Conservation (phyloP, 2,329 filamentous ascomycete species). For the Plectosphaerella plurivora region DNA sequence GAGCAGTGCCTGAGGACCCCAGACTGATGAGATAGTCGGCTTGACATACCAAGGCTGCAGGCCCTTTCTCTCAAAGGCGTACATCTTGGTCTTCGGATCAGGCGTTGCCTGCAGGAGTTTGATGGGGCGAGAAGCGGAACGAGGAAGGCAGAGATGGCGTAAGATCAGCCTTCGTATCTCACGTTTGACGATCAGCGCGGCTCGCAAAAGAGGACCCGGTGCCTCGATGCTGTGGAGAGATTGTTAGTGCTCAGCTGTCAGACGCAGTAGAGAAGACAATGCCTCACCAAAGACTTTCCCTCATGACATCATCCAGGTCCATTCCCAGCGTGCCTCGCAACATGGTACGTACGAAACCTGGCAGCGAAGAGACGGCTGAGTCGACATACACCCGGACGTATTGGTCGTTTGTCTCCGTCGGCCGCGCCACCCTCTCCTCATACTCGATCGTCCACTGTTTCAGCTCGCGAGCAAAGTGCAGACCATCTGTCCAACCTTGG, state of each 20-base stretch:
- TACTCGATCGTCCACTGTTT: slow-evolving; percentile 44
- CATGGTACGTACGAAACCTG: slow-evolving; percentile 5
- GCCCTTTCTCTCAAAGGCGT: slow-evolving; percentile 35
- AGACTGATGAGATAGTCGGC: slow-evolving; percentile 41
- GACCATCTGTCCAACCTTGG: slow-evolving; percentile 40
- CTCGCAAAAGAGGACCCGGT: too few relatives aligned
- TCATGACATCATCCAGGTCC: slow-evolving; percentile 10
- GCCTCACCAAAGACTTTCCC: slow-evolving; percentile 8
- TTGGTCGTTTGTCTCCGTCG: slow-evolving; percentile 29
- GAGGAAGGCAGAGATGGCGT: slow-evolving; percentile 44
- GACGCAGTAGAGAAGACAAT: too few relatives aligned
- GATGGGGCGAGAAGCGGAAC: slow-evolving; percentile 31
- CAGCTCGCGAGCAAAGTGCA: slow-evolving; percentile 48
- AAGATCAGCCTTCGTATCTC: slow-evolving; percentile 36
- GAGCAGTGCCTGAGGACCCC: slow-evolving; percentile 38
- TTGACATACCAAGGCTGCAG: slow-evolving; percentile 50
- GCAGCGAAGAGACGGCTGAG: slow-evolving; percentile 26
- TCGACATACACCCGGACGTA: slow-evolving; percentile 14
- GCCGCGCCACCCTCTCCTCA: slow-evolving; percentile 29
- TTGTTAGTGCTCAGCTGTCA: too few relatives aligned
- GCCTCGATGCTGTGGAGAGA: too few relatives aligned
- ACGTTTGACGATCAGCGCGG: too few relatives aligned
- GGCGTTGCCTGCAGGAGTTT: slow-evolving; percentile 27
- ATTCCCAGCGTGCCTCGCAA: slow-evolving; percentile 9
- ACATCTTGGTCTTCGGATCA: slow-evolving; percentile 34